Conservation (phyloP, 805 yeast genomes). For the Metschnikowia picachoensis region DNA sequence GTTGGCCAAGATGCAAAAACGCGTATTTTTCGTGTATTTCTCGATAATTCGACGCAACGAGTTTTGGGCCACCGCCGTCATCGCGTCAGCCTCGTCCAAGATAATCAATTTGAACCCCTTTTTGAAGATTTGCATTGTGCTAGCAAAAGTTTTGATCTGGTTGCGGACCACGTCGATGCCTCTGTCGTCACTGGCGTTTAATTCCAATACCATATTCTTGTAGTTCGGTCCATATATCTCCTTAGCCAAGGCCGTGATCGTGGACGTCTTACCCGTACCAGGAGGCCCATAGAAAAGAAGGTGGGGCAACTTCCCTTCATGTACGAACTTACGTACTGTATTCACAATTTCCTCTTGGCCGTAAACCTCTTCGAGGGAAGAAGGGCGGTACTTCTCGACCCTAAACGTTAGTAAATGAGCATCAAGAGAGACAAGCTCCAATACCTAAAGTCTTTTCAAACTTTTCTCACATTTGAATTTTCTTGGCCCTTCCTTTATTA, state of each 20-base stretch:
- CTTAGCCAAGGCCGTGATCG: constrained; percentile 79
- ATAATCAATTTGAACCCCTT: constrained; percentile 84
- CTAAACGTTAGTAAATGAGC: constrained; percentile 24
- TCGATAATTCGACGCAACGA: constrained; percentile 83
- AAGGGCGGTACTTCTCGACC: constrained; percentile 97
- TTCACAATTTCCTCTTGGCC: constrained; percentile 87
- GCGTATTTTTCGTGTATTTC: constrained; percentile 88
- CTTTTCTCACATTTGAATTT: not conserved
- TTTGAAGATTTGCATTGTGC: constrained; percentile 88
- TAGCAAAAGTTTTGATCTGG: constrained; percentile 93
- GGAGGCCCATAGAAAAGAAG: constrained; percentile 93
- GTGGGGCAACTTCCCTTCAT: constrained; percentile 84
- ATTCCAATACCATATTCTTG: constrained; percentile 85
- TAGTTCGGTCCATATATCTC: constrained; percentile 82
- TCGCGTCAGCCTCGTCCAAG: constrained; percentile 95
- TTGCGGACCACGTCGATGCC: constrained; percentile 98
- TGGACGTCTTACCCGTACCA: constrained; percentile 90
- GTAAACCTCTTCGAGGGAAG: constrained; percentile 75
- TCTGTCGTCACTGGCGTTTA: constrained; percentile 96
- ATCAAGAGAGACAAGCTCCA: too few relatives aligned
- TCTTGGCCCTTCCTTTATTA: not conserved
- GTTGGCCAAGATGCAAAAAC: constrained; percentile 93
- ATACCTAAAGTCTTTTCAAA: too few relatives aligned
- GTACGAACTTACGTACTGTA: constrained; percentile 81
- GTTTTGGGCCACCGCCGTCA: constrained; percentile 84